phyloP scores from a whole-genome alignment of 768 basidiomycete species.

The Pisolithus orientalis region DNA sequence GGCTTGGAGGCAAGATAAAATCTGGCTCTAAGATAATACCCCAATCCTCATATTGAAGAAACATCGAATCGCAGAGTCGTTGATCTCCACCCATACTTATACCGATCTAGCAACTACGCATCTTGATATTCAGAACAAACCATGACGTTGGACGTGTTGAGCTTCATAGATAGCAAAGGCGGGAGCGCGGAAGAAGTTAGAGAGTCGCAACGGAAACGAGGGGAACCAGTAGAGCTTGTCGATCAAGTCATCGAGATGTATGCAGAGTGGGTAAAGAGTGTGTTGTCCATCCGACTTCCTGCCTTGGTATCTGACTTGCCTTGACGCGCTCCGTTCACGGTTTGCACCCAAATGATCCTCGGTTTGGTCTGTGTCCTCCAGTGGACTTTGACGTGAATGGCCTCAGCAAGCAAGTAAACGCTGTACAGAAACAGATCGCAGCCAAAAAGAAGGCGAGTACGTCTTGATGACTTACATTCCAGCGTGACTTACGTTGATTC shows the following conservation, averaged over 20 bases:
- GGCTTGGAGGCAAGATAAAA: too few relatives aligned
- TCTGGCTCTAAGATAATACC: too few relatives aligned
- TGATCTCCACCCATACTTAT: background rate
- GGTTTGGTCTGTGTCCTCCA: slow-evolving; percentile 25
- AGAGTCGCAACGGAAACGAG: slow-evolving; percentile 89
- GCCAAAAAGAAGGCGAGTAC: slow-evolving; percentile 82
- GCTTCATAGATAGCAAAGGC: slow-evolving; percentile 82
- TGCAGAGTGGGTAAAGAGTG: slow-evolving; percentile 89
- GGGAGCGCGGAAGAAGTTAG: slow-evolving; percentile 87
- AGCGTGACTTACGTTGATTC: background rate
- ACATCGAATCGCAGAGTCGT: background rate
- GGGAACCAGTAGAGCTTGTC: slow-evolving; percentile 84
- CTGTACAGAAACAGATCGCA: slow-evolving; percentile 90
- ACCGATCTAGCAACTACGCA: background rate
- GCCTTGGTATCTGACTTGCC: too few relatives aligned
- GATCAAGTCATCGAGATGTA: slow-evolving; percentile 94
- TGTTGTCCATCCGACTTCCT: slow-evolving; percentile 27
- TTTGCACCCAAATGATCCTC: background rate
- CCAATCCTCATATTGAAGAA: too few relatives aligned
- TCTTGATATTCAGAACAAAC: slow-evolving; percentile 1
- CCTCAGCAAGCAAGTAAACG: slow-evolving; percentile 78
- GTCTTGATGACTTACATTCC: background rate
- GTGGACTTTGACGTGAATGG: slow-evolving; percentile 84
- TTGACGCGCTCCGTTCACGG: too few relatives aligned
- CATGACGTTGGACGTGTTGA: slow-evolving; percentile 81